These are phyloP conservation scores for Nigrograna mackinnonii DNA, from an alignment of 2,329 filamentous ascomycete genomes.

Conservation along the genomic window DNA sequence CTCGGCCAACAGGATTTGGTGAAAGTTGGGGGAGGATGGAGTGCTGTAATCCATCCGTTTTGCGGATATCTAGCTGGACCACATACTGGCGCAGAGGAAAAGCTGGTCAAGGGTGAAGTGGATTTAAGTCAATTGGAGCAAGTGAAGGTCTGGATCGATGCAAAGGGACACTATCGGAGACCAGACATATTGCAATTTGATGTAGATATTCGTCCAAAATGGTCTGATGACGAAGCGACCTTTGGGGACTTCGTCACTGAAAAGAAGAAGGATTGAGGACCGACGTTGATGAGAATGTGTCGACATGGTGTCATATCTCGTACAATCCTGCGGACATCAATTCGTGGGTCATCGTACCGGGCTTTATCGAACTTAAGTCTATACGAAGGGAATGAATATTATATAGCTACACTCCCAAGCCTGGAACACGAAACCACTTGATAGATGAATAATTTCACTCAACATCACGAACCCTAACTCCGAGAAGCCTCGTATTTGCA, in stretches of 20 bases:
- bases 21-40: conserved; percentile 41
- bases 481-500: too few relatives aligned
- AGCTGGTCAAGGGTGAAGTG: conserved; percentile 37
- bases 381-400: too few relatives aligned
- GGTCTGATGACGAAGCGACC: conserved; percentile 30
- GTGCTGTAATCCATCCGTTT: conserved; percentile 38
- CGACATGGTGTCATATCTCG: too few relatives aligned
- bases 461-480: too few relatives aligned
- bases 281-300: not conserved
- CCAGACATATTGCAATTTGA: conserved; percentile 40
- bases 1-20: conserved; percentile 37
- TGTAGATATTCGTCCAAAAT: conserved; percentile 29
- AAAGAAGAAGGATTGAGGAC: not conserved
- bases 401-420: too few relatives aligned
- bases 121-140: conserved; percentile 33
- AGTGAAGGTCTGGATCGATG: conserved; percentile 44
- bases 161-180: conserved; percentile 39
- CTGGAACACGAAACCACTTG: too few relatives aligned
- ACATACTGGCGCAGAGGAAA: conserved; percentile 36
- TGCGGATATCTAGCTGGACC: conserved; percentile 39
- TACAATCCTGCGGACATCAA: too few relatives aligned
- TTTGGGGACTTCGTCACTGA: not conserved
- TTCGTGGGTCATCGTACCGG: too few relatives aligned
- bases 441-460: too few relatives aligned
- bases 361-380: too few relatives aligned